Conservation (phyloP, 2,329 filamentous ascomycete genomes). For the Talaromyces amestolkiae region DNA sequence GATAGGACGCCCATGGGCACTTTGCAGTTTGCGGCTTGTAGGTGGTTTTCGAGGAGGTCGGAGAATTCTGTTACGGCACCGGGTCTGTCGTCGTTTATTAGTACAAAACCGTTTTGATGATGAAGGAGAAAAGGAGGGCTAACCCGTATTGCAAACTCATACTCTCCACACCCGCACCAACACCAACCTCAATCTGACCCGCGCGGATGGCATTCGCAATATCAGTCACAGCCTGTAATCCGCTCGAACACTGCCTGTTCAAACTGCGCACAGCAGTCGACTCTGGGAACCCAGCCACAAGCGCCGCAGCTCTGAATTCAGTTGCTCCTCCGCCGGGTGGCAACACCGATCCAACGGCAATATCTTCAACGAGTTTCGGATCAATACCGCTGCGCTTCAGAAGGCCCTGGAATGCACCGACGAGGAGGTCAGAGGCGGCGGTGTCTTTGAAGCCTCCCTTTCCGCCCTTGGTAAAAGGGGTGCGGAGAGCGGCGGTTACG, state of each 20-base stretch:
- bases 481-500: constrained; percentile 87
- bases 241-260: constrained; percentile 93
- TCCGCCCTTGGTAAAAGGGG: constrained; percentile 86
- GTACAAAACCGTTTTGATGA: background rate
- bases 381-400: constrained; percentile 85
- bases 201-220: constrained; percentile 87
- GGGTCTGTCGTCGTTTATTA: constrained; percentile 52
- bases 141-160: constrained; percentile 91
- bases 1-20: constrained; percentile 94
- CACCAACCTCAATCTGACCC: constrained; percentile 92
- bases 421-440: constrained; percentile 77
- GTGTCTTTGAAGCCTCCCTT: constrained; percentile 97
- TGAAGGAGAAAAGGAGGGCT: constrained; percentile 22
- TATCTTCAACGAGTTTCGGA: constrained; percentile 82
- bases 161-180: constrained; percentile 93
- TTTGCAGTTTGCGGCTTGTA: constrained; percentile 90
- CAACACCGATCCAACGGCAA: constrained; percentile 87
- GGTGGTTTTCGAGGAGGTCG: constrained; percentile 76
- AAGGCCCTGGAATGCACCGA: constrained; percentile 76
- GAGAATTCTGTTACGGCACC: constrained; percentile 89
- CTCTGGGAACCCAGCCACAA: constrained; percentile 88
- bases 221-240: constrained; percentile 88
- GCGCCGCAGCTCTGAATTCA: constrained; percentile 88
- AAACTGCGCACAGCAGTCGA: constrained; percentile 78
- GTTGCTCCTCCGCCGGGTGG: constrained; percentile 92